Conservation (phyloP, 2,329 filamentous ascomycete genomes). For the Neonectria ditissima region DNA sequence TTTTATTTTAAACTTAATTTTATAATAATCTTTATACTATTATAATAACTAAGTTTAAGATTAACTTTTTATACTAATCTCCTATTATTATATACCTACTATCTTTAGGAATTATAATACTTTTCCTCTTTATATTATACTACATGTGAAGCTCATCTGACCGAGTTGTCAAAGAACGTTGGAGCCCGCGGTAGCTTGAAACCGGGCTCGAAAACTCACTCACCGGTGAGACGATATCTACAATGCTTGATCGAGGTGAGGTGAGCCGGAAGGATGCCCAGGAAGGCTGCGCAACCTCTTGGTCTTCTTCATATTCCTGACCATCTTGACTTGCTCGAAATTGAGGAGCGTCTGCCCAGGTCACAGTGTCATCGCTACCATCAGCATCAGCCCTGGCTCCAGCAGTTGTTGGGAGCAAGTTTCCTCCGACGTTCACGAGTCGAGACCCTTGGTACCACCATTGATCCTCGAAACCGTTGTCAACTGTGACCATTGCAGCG, state of each 20-base stretch:
- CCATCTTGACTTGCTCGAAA: neutral
- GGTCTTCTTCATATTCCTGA: neutral
- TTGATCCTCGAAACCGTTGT: slow-evolving; percentile 69
- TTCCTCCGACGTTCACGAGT: slow-evolving; percentile 41
- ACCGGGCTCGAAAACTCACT: slow-evolving; percentile 43
- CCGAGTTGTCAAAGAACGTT: slow-evolving; percentile 42
- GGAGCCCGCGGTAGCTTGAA: slow-evolving; percentile 35
- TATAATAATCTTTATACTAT: too few species aligned
- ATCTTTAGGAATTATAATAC: too few species aligned
- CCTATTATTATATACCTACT: too few species aligned
- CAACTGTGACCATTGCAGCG: slow-evolving; percentile 66
- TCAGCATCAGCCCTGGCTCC: slow-evolving; percentile 26
- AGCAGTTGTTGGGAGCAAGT: slow-evolving; percentile 33
- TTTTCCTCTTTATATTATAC: too few species aligned
- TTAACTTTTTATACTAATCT: too few species aligned
- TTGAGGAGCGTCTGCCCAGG: slow-evolving; percentile 34
- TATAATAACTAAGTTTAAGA: too few species aligned
- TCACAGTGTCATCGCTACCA: slow-evolving; percentile 24
- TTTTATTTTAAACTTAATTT: too few species aligned
- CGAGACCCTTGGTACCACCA: slow-evolving; percentile 66
- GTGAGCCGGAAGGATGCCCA: slow-evolving; percentile 28
- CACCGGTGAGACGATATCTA: slow-evolving; percentile 42
- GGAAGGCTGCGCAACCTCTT: slow-evolving; percentile 19
- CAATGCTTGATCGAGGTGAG: slow-evolving; percentile 35
- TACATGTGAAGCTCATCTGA: slow-evolving; percentile 44